Evolutionary conservation across 148 eudicot genomes (phyloP), one percentile per base, ranked within the genome.

Genomic region (Camellia sinensis): DNA sequence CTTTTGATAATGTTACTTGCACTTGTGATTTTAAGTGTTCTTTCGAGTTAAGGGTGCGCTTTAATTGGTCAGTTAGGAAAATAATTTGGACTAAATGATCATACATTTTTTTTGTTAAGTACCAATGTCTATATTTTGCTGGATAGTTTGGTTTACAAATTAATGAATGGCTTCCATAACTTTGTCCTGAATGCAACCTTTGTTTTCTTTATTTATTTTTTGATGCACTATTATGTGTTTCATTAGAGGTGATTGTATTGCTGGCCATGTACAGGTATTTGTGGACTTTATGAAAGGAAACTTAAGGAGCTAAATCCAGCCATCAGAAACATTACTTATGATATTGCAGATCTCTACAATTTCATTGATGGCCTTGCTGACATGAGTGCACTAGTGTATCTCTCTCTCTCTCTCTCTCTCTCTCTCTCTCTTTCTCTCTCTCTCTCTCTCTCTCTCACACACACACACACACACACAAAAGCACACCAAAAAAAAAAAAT

Each of bases 361-460:
- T 96, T 93, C 82, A 90, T 96, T 67, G 99, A 96, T 79, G 98
- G 99, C 80, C 92, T 96, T 57, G 87, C 89, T 12, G 99, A 96
- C 88, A 67, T 96, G 97, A 97, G 99, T 86, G 97, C 97, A 52
- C 81, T 94, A 84, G 95, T 97, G 99, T 97, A 89, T 54, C 81
- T 83, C 76, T 78, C 82, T 83, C 83, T 78, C 67, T 74, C 80
- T 86, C 74, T 65, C 80, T 75, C 83, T 52, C 40, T 56, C 74
- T 60, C 68, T 67, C 17, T n/a, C n/a, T n/a, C n/a, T n/a, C n/a
- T n/a, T n/a, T n/a, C n/a, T n/a, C n/a, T 54, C 81, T 83, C 76
- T 78, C 82, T 83, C 83, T 78, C 67, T 74, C 80, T 86, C 74
- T 65, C 80, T 75, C 83, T 52, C 40, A 46, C 40, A 18, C 67